Evolutionary conservation across 768 basidiomycete genomes (phyloP).

Genomic region (Pleurotus tuoliensis): DNA sequence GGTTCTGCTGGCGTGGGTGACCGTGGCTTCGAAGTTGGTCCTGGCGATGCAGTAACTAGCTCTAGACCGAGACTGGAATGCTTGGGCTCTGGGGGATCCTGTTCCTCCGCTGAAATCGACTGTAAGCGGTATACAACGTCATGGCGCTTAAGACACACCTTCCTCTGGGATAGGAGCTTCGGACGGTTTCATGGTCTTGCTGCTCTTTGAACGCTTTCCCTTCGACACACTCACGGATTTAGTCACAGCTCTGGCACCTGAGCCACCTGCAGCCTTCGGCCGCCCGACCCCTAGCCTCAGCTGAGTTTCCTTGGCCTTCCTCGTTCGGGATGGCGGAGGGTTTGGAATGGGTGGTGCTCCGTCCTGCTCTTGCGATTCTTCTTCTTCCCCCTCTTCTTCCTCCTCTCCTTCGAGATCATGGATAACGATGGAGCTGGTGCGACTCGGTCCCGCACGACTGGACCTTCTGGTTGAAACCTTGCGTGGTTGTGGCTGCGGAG

Average conservation of each 20-base stretch:
- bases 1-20: conserved; percentile 14
- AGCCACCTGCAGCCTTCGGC: conserved; percentile 61
- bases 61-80: too few relatives aligned
- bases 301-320: conserved; percentile 73
- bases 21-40: too few relatives aligned
- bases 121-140: too few relatives aligned
- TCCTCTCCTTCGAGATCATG: conserved; percentile 45
- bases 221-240: conserved; percentile 51
- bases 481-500: conserved; percentile 29
- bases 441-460: conserved; percentile 35
- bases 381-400: conserved; percentile 16
- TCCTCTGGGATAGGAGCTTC: conserved; percentile 59
- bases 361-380: conserved; percentile 20
- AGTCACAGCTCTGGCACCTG: conserved; percentile 62
- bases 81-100: conserved; percentile 12
- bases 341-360: conserved; percentile 10
- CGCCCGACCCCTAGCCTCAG: conserved; percentile 68
- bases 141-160: conserved; percentile 29
- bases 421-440: conserved; percentile 40
- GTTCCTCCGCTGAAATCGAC: not conserved
- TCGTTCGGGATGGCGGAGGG: conserved; percentile 35
- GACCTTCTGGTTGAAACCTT: conserved; percentile 31
- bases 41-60: too few relatives aligned
- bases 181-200: conserved; percentile 42
- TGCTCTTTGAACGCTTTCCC: conserved; percentile 47